Conservation (phyloP, 208 protist species). For the Zelonia costaricensis region DNA sequence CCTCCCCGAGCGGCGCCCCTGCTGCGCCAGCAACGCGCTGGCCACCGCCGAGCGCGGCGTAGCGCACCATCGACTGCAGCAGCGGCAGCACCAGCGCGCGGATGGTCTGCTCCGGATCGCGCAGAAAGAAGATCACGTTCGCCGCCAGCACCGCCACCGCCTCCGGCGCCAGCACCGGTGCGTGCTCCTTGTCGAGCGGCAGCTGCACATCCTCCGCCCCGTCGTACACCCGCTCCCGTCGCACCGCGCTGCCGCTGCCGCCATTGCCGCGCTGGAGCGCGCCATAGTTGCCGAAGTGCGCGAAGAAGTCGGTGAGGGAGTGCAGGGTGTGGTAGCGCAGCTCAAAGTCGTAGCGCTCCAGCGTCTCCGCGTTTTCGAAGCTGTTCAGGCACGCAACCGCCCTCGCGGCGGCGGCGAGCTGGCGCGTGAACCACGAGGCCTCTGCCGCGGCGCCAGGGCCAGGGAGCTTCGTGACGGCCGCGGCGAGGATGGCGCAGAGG, state of each 20-base stretch:
- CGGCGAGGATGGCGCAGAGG: conserved; percentile 50
- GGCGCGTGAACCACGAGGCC: conserved; percentile 22
- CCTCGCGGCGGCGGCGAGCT: conserved; percentile 61
- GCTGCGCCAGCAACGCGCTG: conserved; percentile 1
- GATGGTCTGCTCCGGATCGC: conserved; percentile 81
- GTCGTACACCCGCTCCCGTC: conserved; percentile 64
- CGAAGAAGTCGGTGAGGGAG: conserved; percentile 77
- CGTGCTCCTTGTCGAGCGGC: conserved; percentile 42
- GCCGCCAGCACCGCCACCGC: conserved; percentile 56
- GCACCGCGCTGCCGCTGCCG: conserved; percentile 21
- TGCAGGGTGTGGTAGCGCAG: conserved; percentile 86
- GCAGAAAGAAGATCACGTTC: conserved; percentile 85
- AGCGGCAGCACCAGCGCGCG: conserved; percentile 64
- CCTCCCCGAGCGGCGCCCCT: conserved; percentile 5
- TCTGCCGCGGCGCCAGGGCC: not conserved
- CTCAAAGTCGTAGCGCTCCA: conserved; percentile 88
- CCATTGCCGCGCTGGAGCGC: conserved; percentile 15
- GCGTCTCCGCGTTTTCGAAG: conserved; percentile 53
- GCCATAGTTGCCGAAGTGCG: conserved; percentile 68
- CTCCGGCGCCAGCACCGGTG: conserved; percentile 60
- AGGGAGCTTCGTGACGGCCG: conserved; percentile 33
- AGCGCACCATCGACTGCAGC: conserved; percentile 79
- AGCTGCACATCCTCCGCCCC: conserved; percentile 67
- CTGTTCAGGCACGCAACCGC: conserved; percentile 78
- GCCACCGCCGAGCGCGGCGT: conserved; percentile 37